phyloP scores from a whole-genome alignment of 176 grass and related monocot species.

The Bolboschoenus planiculmis region DNA sequence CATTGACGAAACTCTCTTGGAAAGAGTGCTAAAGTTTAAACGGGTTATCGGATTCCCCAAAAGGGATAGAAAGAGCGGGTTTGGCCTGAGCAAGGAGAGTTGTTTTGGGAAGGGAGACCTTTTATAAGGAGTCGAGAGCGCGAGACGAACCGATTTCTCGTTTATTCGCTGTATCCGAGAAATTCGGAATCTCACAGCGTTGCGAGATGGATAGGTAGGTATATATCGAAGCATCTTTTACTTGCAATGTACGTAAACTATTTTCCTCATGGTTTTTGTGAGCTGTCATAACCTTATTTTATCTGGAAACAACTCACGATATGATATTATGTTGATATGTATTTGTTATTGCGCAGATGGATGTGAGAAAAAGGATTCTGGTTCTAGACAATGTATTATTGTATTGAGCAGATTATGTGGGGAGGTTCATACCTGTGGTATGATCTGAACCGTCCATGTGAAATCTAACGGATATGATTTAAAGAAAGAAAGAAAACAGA shows the following conservation, averaged over 20 bases:
- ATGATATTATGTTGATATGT: neutral
- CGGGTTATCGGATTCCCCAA: neutral
- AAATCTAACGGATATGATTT: neutral
- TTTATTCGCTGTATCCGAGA: neutral
- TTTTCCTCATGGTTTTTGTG: neutral
- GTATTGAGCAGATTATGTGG: neutral
- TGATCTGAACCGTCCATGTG: neutral
- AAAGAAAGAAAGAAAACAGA: neutral
- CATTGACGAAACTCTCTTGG: constrained; percentile 34
- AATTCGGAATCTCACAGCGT: neutral
- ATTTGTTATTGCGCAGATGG: neutral
- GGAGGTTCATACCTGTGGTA: neutral
- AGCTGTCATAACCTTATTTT: neutral
- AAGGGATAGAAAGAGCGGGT: neutral
- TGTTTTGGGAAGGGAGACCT: neutral
- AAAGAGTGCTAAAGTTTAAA: neutral
- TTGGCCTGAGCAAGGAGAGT: constrained; percentile 20
- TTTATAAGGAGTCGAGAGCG: neutral
- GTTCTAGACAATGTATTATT: no score
- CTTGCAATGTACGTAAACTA: neutral
- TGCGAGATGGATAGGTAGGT: neutral
- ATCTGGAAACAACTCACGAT: constrained; percentile 4
- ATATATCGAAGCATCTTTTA: neutral
- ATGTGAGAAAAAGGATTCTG: neutral
- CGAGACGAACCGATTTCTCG: neutral